phyloP scores from a whole-genome alignment of 176 grass and related monocot genomes.

The Ensete ventricosum region DNA sequence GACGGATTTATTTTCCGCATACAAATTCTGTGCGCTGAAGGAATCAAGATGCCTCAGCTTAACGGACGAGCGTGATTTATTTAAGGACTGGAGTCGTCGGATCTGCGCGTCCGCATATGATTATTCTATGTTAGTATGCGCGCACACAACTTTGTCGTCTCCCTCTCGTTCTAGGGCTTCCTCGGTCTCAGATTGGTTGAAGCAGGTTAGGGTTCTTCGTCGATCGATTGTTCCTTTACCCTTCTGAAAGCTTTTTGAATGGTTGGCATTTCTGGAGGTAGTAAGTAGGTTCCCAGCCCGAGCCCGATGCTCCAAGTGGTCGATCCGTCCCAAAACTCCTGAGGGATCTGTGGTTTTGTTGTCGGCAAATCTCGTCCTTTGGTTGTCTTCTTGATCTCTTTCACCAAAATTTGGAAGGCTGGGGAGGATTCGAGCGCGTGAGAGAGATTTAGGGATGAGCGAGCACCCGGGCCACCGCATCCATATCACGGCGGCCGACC shows the following conservation, averaged over 20 bases:
- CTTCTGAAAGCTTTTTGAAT: not conserved
- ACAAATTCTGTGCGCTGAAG: not conserved
- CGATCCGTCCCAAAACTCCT: not conserved
- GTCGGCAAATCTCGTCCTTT: no score
- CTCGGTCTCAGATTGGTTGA: not conserved
- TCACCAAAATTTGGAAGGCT: no score
- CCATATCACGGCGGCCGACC: not conserved
- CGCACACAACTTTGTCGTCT: not conserved
- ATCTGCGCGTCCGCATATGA: not conserved
- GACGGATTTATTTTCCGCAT: not conserved
- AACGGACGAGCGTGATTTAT: not conserved
- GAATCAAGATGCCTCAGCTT: not conserved
- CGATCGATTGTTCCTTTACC: not conserved
- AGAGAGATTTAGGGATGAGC: no score
- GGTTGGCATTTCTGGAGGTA: not conserved
- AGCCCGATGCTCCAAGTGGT: not conserved
- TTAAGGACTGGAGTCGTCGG: not conserved
- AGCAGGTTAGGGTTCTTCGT: not conserved
- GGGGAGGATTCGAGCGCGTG: no score
- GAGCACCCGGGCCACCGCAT: no score
- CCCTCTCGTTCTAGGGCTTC: constrained; percentile 5
- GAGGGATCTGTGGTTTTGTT: not conserved
- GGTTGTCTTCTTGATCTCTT: not conserved
- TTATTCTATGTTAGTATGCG: not conserved
- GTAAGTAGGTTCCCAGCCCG: not conserved